These are phyloP conservation scores for Trifolium dubium DNA, from an alignment of 306 rosid species.

Conservation along the genomic window DNA sequence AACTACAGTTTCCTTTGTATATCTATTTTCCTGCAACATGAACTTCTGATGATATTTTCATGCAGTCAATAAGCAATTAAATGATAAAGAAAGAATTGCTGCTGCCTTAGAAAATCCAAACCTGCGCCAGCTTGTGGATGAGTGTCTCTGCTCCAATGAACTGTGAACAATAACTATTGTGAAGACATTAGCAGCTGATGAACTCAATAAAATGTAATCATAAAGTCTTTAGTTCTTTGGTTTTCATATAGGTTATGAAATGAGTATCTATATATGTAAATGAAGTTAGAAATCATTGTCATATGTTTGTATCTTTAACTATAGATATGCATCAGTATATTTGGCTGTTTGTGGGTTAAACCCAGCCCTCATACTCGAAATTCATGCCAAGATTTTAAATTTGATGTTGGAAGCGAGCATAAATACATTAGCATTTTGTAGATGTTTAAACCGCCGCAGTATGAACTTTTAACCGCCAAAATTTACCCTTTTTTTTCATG, in stretches of 20 bases:
- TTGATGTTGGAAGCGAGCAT: slow-evolving; percentile 6
- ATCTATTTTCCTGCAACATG: slow-evolving; percentile 5
- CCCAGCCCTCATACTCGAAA: not conserved
- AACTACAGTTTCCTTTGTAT: too few species aligned
- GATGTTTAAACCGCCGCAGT: not conserved
- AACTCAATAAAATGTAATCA: slow-evolving; percentile 41
- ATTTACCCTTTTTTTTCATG: not conserved
- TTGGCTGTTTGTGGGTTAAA: not conserved
- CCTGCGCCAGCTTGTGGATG: slow-evolving; percentile 95
- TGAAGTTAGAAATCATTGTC: slow-evolving; percentile 24
- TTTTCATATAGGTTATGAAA: slow-evolving; percentile 19
- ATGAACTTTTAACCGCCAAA: not conserved
- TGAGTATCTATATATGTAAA: slow-evolving; percentile 37
- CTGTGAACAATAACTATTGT: slow-evolving; percentile 61
- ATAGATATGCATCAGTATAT: slow-evolving; percentile 14
- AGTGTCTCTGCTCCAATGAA: slow-evolving; percentile 86
- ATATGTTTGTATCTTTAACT: slow-evolving; percentile 20
- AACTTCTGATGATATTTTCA: slow-evolving; percentile 29
- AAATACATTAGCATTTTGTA: not conserved
- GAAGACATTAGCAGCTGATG: slow-evolving; percentile 36
- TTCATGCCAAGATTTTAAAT: not conserved
- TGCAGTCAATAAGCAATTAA: slow-evolving; percentile 92
- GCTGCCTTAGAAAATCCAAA: slow-evolving; percentile 98
- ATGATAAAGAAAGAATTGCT: slow-evolving; percentile 94
- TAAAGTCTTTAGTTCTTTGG: slow-evolving; percentile 27